These are phyloP conservation scores for Metschnikowia kunwiensis DNA, from an alignment of 805 yeast species.

Conservation along the genomic window DNA sequence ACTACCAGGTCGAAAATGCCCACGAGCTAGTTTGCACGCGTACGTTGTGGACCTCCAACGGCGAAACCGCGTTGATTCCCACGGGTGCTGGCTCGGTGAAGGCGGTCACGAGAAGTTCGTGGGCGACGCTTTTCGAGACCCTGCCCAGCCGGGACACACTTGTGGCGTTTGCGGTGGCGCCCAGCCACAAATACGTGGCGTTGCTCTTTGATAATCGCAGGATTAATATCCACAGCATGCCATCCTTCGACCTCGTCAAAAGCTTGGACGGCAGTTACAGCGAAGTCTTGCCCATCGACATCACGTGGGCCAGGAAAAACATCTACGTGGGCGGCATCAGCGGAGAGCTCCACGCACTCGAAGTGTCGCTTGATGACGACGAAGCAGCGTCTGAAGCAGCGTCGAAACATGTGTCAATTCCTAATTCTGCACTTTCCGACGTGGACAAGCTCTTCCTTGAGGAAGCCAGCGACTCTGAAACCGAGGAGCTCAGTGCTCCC, in stretches of 20 bases:
- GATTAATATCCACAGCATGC: constrained; percentile 55
- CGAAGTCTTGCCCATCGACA: constrained; percentile 23
- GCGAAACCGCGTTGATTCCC: constrained; percentile 68
- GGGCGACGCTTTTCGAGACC: constrained; percentile 19
- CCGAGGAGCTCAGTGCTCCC: constrained; percentile 24
- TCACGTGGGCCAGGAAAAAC: constrained; percentile 27
- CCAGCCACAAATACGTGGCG: constrained; percentile 60
- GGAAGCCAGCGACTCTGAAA: constrained; percentile 18
- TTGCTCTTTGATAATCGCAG: constrained; percentile 50
- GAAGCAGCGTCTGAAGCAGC: constrained; percentile 3
- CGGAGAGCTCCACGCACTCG: constrained; percentile 36
- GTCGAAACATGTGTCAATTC: neutral
- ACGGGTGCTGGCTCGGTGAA: constrained; percentile 46
- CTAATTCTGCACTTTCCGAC: constrained; percentile 6
- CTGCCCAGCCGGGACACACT: constrained; percentile 1
- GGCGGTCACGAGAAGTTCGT: constrained; percentile 41
- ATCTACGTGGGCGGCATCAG: constrained; percentile 42
- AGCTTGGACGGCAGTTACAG: constrained; percentile 26
- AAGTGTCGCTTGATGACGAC: constrained; percentile 11
- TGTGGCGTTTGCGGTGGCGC: constrained; percentile 57
- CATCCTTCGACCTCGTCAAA: constrained; percentile 27
- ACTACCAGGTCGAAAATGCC: constrained; percentile 40
- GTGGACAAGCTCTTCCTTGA: constrained; percentile 19
- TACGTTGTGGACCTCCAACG: constrained; percentile 69
- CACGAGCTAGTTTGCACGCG: constrained; percentile 49